A percentile compares a stretch with the other conserved stretches of the same genome.
Conservation (phyloP, 1,139 yeast genomes). For the Pichia kudriavzevii region DNA sequence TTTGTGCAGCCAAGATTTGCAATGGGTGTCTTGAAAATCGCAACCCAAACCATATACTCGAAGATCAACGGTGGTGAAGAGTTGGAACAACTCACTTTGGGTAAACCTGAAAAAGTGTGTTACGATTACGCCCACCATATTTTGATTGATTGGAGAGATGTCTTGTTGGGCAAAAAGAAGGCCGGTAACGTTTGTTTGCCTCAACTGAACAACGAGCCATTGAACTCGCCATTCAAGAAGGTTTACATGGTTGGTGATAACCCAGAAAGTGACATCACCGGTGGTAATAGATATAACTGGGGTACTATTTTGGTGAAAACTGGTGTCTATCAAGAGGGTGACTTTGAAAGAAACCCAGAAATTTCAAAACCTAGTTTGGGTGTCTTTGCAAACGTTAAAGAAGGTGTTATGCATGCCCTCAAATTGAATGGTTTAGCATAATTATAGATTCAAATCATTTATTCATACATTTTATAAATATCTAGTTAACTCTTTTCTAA, state of each 20-base stretch:
- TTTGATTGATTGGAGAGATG: constrained; percentile 50
- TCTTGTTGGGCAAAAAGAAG: constrained; percentile 25
- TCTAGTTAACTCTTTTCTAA: not conserved
- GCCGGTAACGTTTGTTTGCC: constrained; percentile 32
- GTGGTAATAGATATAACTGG: constrained; percentile 88
- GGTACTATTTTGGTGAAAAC: constrained; percentile 73
- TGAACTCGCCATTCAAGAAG: constrained; percentile 38
- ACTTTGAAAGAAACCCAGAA: constrained; percentile 31
- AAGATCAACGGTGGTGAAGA: constrained; percentile 39
- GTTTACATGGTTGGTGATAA: constrained; percentile 96
- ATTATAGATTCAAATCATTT: not conserved
- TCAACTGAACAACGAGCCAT: constrained; percentile 31
- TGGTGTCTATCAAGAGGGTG: constrained; percentile 77
- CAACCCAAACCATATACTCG: constrained; percentile 56
- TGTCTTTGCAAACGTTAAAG: constrained; percentile 40
- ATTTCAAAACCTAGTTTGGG: constrained; percentile 42
- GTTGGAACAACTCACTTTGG: constrained; percentile 57
- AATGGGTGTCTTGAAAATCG: constrained; percentile 78
- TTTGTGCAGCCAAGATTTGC: constrained; percentile 78
- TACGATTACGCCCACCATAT: constrained; percentile 79
- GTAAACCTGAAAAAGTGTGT: constrained; percentile 77
- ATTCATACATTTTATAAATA: not conserved
- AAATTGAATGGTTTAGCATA: constrained; percentile 21
- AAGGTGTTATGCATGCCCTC: constrained; percentile 35
- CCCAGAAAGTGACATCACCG: constrained; percentile 85